A percentile compares a stretch with the other conserved stretches of the same genome.
These are phyloP conservation scores for Coniochaeta pulveracea DNA, from an alignment of 2,329 filamentous ascomycete genomes.

Conservation along the genomic window DNA sequence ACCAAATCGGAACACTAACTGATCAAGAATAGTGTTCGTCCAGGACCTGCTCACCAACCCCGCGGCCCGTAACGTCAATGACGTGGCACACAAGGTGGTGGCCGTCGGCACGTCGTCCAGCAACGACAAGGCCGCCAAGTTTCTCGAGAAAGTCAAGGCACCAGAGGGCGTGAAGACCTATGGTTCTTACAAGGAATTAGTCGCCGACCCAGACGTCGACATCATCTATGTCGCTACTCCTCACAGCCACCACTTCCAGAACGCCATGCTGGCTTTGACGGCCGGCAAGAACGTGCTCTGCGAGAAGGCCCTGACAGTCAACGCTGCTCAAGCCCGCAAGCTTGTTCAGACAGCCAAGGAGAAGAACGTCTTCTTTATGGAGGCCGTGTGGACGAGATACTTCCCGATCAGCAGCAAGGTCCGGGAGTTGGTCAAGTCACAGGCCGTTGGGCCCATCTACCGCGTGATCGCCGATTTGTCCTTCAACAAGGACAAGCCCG, in stretches of 20 bases:
- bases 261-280: constrained; percentile 72
- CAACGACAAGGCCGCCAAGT: constrained; percentile 55
- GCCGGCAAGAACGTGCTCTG: constrained; percentile 83
- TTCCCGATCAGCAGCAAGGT: constrained; percentile 75
- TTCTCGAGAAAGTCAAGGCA: constrained; percentile 61
- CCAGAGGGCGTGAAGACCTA: constrained; percentile 60
- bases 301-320: constrained; percentile 85
- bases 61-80: constrained; percentile 52
- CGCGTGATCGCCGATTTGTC: constrained; percentile 50
- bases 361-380: constrained; percentile 70
- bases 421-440: constrained; percentile 48
- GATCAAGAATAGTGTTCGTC: constrained; percentile 46
- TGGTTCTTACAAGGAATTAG: constrained; percentile 72
- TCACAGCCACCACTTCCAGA: constrained; percentile 89
- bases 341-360: constrained; percentile 60
- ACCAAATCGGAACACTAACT: too few relatives aligned
- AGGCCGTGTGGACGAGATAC: constrained; percentile 83
- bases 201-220: constrained; percentile 67
- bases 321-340: constrained; percentile 62
- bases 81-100: constrained; percentile 66
- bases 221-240: constrained; percentile 85
- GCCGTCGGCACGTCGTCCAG: constrained; percentile 74
- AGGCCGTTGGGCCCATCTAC: constrained; percentile 48
- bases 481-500: constrained; percentile 44
- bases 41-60: constrained; percentile 72